phyloP scores from a whole-genome alignment of 306 rosid genomes.

The Begonia loranthoides region DNA sequence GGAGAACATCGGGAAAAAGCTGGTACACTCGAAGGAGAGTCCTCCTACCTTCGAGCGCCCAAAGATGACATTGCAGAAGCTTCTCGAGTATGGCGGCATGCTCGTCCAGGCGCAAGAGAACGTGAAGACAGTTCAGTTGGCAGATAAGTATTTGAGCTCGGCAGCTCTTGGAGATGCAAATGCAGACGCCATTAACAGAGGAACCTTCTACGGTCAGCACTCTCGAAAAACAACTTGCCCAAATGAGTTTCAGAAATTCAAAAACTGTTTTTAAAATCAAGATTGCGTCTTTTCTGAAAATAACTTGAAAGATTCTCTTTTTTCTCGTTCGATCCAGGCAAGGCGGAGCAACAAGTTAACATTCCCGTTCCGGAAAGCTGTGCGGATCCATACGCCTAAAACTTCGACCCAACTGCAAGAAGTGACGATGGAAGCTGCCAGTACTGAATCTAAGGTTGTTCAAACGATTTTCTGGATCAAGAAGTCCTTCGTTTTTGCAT shows the following conservation, averaged over 20 bases:
- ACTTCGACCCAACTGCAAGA: slow-evolving; percentile 31
- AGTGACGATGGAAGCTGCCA: slow-evolving; percentile 27
- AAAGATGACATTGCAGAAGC: slow-evolving; percentile 38
- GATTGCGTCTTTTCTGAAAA: neutral
- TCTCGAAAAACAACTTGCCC: no score
- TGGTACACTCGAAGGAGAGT: slow-evolving; percentile 42
- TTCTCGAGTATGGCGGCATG: slow-evolving; percentile 35
- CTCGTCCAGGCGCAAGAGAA: slow-evolving; percentile 40
- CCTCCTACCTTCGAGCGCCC: slow-evolving; percentile 48
- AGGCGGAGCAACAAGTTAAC: slow-evolving; percentile 29
- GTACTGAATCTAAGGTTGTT: slow-evolving; percentile 7
- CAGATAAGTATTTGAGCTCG: slow-evolving; percentile 29
- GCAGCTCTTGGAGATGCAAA: slow-evolving; percentile 47
- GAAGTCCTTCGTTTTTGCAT: no score
- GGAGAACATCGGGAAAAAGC: slow-evolving; percentile 30
- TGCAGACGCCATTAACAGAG: slow-evolving; percentile 18
- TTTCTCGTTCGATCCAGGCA: slow-evolving; percentile 18
- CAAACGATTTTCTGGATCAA: neutral
- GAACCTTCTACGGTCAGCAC: slow-evolving; percentile 26
- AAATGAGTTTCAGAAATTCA: no score
- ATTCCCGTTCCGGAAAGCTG: slow-evolving; percentile 37
- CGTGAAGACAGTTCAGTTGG: slow-evolving; percentile 39
- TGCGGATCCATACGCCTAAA: slow-evolving; percentile 21
- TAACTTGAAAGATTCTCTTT: no score
- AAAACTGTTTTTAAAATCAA: neutral